phyloP scores from a whole-genome alignment of 768 basidiomycete genomes.

The Amanita jacksonii region DNA sequence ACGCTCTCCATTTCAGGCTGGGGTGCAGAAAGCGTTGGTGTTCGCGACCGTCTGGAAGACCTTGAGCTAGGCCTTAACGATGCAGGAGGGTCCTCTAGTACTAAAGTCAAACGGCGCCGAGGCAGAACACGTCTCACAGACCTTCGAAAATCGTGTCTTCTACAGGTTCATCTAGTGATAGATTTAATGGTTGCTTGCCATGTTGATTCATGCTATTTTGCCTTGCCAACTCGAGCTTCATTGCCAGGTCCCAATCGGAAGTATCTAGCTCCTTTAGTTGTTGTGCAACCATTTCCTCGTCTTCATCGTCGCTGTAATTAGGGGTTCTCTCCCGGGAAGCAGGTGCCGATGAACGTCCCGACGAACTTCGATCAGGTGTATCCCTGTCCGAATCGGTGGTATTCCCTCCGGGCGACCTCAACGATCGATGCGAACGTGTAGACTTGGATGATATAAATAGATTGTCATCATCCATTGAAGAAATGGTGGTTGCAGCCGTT shows the following conservation, averaged over 20 bases:
- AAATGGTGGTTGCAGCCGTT: slow-evolving; percentile 53
- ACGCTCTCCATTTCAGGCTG: slow-evolving; percentile 32
- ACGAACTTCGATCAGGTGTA: slow-evolving; percentile 32
- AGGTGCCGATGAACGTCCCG: slow-evolving; percentile 20
- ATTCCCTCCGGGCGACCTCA: slow-evolving; percentile 33
- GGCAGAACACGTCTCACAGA: slow-evolving; percentile 17
- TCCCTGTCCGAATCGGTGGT: slow-evolving; percentile 37
- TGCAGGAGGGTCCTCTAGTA: slow-evolving; percentile 50
- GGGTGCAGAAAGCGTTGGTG: slow-evolving; percentile 38
- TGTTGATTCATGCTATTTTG: slow-evolving; percentile 77
- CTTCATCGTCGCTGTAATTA: slow-evolving; percentile 40
- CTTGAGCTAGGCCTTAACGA: slow-evolving; percentile 47
- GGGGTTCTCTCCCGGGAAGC: slow-evolving; percentile 30
- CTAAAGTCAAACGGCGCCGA: slow-evolving; percentile 7
- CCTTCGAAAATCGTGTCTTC: slow-evolving; percentile 79
- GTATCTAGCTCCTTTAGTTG: slow-evolving; percentile 38
- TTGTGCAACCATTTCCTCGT: slow-evolving; percentile 30
- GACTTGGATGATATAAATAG: slow-evolving; percentile 30
- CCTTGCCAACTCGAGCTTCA: slow-evolving; percentile 73
- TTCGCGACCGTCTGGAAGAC: slow-evolving; percentile 33
- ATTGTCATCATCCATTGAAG: slow-evolving; percentile 52
- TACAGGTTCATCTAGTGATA: slow-evolving; percentile 35
- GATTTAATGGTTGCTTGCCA: slow-evolving; percentile 28
- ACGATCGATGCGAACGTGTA: slow-evolving; percentile 39
- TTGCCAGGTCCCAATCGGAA: slow-evolving; percentile 68